Evolutionary conservation across 1,284 basidiomycete species (phyloP).

Genomic region (Ceratobasidium sp.): DNA sequence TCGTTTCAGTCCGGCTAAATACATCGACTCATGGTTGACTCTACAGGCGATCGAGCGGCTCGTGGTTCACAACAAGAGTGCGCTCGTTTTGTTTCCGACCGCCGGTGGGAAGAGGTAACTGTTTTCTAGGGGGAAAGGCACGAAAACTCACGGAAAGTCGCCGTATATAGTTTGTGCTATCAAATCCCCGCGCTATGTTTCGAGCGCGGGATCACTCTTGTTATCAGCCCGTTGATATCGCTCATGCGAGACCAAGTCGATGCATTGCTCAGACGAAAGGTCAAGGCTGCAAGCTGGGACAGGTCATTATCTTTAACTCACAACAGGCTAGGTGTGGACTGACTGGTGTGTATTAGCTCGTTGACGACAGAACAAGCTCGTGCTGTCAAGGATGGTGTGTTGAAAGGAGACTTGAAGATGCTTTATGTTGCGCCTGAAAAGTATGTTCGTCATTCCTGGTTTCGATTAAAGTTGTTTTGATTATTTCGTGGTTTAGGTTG

Average conservation of each 20-base stretch:
- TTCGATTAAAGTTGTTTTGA: neutral
- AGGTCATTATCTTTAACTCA: slow-evolving; percentile 12
- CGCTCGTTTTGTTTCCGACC: slow-evolving; percentile 43
- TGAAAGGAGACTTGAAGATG: slow-evolving; percentile 42
- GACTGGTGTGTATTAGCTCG: slow-evolving; percentile 22
- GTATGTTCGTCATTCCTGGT: slow-evolving; percentile 11
- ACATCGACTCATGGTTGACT: neutral
- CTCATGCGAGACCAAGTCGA: slow-evolving; percentile 46
- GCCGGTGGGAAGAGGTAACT: slow-evolving; percentile 23
- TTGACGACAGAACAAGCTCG: slow-evolving; percentile 35
- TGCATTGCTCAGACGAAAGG: slow-evolving; percentile 30
- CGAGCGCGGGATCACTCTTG: slow-evolving; percentile 43
- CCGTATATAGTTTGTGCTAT: slow-evolving; percentile 43
- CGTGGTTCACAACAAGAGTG: slow-evolving; percentile 41
- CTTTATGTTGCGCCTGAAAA: slow-evolving; percentile 45
- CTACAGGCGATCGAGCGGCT: slow-evolving; percentile 37
- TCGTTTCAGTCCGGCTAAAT: neutral
- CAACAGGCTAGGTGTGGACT: neutral
- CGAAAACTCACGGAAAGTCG: neutral
- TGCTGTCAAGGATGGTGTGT: slow-evolving; percentile 36
- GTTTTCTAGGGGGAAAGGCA: neutral
- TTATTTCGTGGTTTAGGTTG: slow-evolving; percentile 31
- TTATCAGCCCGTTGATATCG: slow-evolving; percentile 45
- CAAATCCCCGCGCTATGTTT: slow-evolving; percentile 45
- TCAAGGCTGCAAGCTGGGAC: slow-evolving; percentile 44